These are phyloP conservation scores for Gigaspora rosea DNA, from an alignment of 192 early-diverging fungal genomes.

Conservation along the genomic window DNA sequence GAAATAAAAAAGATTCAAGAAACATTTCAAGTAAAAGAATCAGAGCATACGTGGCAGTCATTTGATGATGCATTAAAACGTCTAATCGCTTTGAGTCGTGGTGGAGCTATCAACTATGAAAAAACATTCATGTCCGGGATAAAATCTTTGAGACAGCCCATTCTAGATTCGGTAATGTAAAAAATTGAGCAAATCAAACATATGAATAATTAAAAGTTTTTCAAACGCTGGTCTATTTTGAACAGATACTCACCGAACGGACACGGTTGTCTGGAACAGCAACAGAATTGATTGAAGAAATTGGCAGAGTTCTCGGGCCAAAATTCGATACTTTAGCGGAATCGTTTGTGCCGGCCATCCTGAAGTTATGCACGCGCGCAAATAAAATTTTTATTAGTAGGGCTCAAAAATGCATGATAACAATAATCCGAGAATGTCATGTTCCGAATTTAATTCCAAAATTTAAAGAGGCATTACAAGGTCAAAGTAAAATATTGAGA, in stretches of 20 bases:
- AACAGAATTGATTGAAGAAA: constrained; percentile 60
- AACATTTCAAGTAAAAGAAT: constrained; percentile 60
- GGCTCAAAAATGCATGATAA: constrained; percentile 60
- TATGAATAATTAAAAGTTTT: background rate
- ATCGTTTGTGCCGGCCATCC: constrained; percentile 56
- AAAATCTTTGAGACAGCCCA: constrained; percentile 49
- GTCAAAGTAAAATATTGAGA: constrained; percentile 65
- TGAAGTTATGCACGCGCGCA: constrained; percentile 70
- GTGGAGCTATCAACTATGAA: constrained; percentile 45
- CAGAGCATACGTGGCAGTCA: constrained; percentile 69
- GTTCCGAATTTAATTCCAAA: constrained; percentile 55
- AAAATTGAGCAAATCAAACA: background rate
- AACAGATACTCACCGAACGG: constrained; percentile 72
- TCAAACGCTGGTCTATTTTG: background rate
- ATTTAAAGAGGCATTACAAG: constrained; percentile 54
- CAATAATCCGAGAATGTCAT: constrained; percentile 61
- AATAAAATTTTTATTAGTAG: constrained; percentile 74
- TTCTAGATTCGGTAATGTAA: constrained; percentile 52
- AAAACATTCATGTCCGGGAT: constrained; percentile 46
- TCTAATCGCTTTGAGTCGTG: constrained; percentile 46
- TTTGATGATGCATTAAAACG: constrained; percentile 61
- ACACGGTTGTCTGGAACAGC: constrained; percentile 76
- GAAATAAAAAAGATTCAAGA: constrained; percentile 40
- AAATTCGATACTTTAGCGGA: constrained; percentile 66
- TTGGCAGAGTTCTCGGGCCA: constrained; percentile 61